Conservation (phyloP, 140 eudicot genomes). For the Erigeron philadelphicus region DNA sequence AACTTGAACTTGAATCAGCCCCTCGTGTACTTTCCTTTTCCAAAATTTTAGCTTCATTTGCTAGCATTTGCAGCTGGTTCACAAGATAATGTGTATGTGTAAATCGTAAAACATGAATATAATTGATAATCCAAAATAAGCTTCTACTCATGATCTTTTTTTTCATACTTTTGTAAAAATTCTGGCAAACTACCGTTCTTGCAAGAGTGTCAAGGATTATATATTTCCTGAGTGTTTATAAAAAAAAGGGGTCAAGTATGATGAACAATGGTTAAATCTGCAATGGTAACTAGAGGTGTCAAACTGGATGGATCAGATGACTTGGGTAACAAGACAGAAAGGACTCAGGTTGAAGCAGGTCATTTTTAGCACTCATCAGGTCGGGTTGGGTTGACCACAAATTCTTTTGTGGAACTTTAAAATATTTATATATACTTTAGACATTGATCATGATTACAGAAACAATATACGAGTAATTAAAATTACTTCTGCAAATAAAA, state of each 20-base stretch:
- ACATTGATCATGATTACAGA: not conserved
- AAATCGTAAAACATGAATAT: not conserved
- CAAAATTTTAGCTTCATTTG: constrained; percentile 75
- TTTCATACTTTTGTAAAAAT: not conserved
- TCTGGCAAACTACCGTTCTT: not conserved
- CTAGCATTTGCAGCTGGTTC: constrained; percentile 66
- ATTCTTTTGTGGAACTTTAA: not conserved
- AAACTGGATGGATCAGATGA: not conserved
- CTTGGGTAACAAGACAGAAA: not conserved
- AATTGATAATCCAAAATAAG: not conserved
- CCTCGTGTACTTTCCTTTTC: constrained; percentile 56
- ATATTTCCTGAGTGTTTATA: too few species aligned
- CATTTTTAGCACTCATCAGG: too few species aligned
- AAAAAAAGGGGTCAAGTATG: too few species aligned
- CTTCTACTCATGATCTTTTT: not conserved
- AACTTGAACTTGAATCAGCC: constrained; percentile 41
- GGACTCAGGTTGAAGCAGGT: not conserved
- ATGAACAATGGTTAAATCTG: not conserved
- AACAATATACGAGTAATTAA: not conserved
- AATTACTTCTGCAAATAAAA: not conserved
- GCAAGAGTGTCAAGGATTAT: not conserved
- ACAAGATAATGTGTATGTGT: constrained; percentile 4
- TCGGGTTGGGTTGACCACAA: not conserved
- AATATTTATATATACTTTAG: not conserved
- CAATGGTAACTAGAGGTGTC: not conserved